Percentiles rank a stretch among this genome's conserved stretches.
These are phyloP conservation scores for Scenedesmus sp. DNA, from an alignment of 163 green algal genomes.

Conservation along the genomic window DNA sequence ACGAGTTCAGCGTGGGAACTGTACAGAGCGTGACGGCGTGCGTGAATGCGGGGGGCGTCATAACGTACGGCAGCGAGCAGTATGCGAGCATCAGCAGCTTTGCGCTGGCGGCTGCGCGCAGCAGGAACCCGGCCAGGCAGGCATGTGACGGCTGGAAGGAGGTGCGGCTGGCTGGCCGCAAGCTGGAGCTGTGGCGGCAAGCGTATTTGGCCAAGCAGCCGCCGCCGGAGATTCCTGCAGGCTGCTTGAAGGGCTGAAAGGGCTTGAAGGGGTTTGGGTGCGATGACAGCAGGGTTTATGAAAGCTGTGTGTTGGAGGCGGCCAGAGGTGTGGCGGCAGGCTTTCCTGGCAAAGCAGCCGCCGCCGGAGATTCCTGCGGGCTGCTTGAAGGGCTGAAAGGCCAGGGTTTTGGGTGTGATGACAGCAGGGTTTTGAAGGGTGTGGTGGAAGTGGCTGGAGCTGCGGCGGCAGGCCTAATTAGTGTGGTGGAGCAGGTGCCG, in stretches of 20 bases:
- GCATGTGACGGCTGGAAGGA: constrained; percentile 59
- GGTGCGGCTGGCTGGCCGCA: constrained; percentile 44
- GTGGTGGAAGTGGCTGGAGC: background rate
- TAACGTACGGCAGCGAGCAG: constrained; percentile 25
- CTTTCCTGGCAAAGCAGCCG: constrained; percentile 29
- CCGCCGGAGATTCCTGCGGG: background rate
- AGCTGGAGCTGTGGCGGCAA: constrained; percentile 49
- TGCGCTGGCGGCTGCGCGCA: constrained; percentile 50
- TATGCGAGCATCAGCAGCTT: constrained; percentile 56
- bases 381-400: background rate
- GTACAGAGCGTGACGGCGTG: constrained; percentile 39
- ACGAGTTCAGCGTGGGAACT: constrained; percentile 54
- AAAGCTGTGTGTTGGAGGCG: too few species aligned
- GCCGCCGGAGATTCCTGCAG: constrained; percentile 25
- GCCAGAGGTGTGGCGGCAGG: constrained; percentile 46
- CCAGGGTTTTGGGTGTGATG: background rate
- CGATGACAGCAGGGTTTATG: background rate
- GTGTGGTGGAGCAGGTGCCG: too few species aligned
- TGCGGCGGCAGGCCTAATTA: background rate
- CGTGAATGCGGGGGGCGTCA: background rate
- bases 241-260: background rate
- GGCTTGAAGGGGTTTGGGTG: background rate
- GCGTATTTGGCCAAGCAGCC: constrained; percentile 33
- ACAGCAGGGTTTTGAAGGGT: background rate
- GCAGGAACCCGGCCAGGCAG: constrained; percentile 47